Evolutionary conservation across 768 basidiomycete genomes (phyloP), one percentile per base, ranked within the genome.

Genomic region (Podaxis rugospora): DNA sequence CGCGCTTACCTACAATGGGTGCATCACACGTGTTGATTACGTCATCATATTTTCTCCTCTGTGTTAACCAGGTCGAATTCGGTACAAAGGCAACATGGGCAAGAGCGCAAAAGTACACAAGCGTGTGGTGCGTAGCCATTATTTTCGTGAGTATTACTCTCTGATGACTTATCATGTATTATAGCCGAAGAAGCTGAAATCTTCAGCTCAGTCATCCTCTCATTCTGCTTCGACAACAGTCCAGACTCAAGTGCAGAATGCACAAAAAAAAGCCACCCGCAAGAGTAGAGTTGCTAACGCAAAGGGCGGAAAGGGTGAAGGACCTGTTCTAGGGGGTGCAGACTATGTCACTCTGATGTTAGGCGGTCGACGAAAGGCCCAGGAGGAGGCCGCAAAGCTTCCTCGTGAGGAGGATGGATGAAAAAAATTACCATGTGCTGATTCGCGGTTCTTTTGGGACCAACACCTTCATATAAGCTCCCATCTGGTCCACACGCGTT

Each of bases 281-380:
- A 85, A 83, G 66, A 75, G 71, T 32, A 82, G 81, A 64, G 66
- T 72, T 13, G 47, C 57, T 5, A 75, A 67, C 57, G 59, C 51
- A 40, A 65, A 67, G 46, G 63, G 62, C 55, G 51, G 64, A 21
- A 68, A 66, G 18, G 65, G 66, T 18, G 78, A 72, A 13, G 78
- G 73, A 0, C 80, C 69, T 55, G 80, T 92, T 2, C 75, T 92
- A 39, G 89, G 88, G 18, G 89, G 82, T 18, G 90, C 87, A 32
- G 91, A 93, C 71, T 93, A 92, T 68, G 85, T 93, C 50, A 77
- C 82, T 10, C 69, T 92, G 64, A 74, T 90, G 78, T 77, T 86
- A 78, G 89, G 90, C 16, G 78, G 89, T n/a, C 76, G 90, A 62
- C 79, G 80, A 66, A 89, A 83, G 68, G 89, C 85, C 13, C 77